Evolutionary conservation across 441 rosid species (phyloP).

Genomic region (Erodium moschatum): DNA sequence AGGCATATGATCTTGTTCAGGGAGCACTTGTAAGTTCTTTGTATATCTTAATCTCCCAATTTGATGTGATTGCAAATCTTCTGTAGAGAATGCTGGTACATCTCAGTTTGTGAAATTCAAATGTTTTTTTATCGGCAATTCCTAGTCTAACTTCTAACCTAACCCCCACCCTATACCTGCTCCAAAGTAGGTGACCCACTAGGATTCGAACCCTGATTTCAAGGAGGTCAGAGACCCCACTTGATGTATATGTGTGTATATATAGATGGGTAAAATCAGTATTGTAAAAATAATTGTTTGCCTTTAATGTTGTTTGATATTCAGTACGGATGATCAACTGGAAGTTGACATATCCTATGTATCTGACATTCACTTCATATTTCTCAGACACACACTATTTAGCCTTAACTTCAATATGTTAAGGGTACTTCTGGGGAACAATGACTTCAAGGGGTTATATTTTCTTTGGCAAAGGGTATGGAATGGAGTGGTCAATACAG

Average conservation of each 20-base stretch:
- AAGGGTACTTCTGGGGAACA: not conserved
- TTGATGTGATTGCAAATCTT: not conserved
- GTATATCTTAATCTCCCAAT: not conserved
- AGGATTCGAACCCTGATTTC: not conserved
- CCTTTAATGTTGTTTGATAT: too few species aligned
- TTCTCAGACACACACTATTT: too few species aligned
- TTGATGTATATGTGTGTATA: not conserved
- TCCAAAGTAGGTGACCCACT: not conserved
- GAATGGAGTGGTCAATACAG: not conserved
- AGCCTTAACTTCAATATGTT: too few species aligned
- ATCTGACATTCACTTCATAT: too few species aligned
- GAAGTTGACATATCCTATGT: too few species aligned
- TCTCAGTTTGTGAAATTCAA: not conserved
- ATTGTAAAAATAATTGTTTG: too few species aligned
- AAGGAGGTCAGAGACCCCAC: not conserved
- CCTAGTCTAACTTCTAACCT: not conserved
- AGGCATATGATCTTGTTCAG: conserved; percentile 91
- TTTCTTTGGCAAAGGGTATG: not conserved
- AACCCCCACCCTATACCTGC: not conserved
- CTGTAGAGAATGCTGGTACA: not conserved
- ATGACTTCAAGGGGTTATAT: not conserved
- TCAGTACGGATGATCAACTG: too few species aligned
- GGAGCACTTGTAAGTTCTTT: conserved; percentile 65
- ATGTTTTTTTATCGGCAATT: not conserved
- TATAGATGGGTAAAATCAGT: not conserved